Percentiles rank a stretch among this genome's conserved stretches.
Conservation (phyloP, 352 stramenopile genomes). For the Phytophthora quininea region DNA sequence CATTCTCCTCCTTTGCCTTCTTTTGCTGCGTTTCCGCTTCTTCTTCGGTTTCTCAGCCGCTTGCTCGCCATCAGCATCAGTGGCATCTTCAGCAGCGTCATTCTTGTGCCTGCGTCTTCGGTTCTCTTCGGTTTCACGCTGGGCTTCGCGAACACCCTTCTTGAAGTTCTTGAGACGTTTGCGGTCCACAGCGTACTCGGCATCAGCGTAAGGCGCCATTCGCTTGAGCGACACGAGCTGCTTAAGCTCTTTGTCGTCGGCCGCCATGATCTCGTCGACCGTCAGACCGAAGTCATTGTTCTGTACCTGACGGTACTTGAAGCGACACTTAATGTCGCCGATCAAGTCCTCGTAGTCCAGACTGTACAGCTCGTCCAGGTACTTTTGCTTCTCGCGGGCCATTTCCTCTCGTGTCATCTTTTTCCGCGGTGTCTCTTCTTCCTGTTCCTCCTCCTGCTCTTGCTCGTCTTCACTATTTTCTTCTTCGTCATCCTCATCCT, state of each 20-base stretch:
- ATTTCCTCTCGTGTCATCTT: slow-evolving; percentile 70
- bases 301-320: slow-evolving; percentile 97
- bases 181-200: slow-evolving; percentile 75
- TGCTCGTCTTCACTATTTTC: slow-evolving; percentile 48
- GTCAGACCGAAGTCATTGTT: slow-evolving; percentile 97
- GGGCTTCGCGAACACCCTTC: slow-evolving; percentile 58
- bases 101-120: slow-evolving; percentile 41
- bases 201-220: slow-evolving; percentile 94
- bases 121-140: slow-evolving; percentile 28
- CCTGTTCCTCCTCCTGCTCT: slow-evolving; percentile 53
- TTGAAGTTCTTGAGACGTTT: slow-evolving; percentile 80
- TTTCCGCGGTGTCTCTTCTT: slow-evolving; percentile 49
- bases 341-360: slow-evolving; percentile 99
- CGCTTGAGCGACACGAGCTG: slow-evolving; percentile 97
- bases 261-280: slow-evolving; percentile 97
- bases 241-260: slow-evolving; percentile 96
- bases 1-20: slow-evolving; percentile 18
- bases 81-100: slow-evolving; percentile 18
- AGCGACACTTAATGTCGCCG: slow-evolving; percentile 96
- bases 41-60: slow-evolving; percentile 46
- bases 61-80: slow-evolving; percentile 16
- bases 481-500: slow-evolving; percentile 29
- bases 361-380: slow-evolving; percentile 97
- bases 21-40: slow-evolving; percentile 82
- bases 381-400: slow-evolving; percentile 88